A percentile compares a stretch with the other conserved stretches of the same genome.
These are phyloP conservation scores for Hygrophorus pudorinus DNA, from an alignment of 768 basidiomycete species.

Conservation along the genomic window DNA sequence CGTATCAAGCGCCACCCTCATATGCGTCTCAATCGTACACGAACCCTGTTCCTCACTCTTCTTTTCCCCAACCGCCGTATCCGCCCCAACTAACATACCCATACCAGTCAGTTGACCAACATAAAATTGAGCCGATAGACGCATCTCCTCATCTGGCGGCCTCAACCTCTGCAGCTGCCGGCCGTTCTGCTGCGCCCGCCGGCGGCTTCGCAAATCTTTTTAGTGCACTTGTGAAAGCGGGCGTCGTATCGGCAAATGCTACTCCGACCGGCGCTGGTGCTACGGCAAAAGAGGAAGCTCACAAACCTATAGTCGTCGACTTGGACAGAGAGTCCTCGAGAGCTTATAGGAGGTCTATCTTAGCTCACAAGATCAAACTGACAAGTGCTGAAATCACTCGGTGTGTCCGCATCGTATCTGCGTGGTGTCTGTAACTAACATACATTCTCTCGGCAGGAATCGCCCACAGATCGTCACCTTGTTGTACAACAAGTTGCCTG, in stretches of 20 bases:
- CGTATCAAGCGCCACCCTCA: conserved; percentile 9
- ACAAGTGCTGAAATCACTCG: conserved; percentile 60
- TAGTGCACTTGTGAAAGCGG: conserved; percentile 69
- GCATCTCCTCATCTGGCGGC: not conserved
- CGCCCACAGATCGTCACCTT: conserved; percentile 54
- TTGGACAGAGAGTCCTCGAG: conserved; percentile 37
- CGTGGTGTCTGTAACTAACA: not conserved
- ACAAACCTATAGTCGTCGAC: conserved; percentile 23
- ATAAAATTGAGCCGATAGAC: not conserved
- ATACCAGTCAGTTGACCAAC: not conserved
- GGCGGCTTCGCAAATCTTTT: conserved; percentile 48
- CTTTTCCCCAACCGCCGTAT: conserved; percentile 19
- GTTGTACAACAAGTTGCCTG: conserved; percentile 63
- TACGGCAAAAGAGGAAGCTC: conserved; percentile 28
- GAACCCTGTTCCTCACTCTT: not conserved
- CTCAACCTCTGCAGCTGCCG: conserved; percentile 16
- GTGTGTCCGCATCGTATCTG: conserved; percentile 32
- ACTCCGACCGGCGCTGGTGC: conserved; percentile 43
- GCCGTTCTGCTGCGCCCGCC: conserved; percentile 14
- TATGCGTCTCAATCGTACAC: conserved; percentile 3
- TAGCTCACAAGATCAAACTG: conserved; percentile 51
- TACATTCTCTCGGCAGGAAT: conserved; percentile 27
- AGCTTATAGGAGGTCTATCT: conserved; percentile 50
- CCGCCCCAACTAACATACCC: conserved; percentile 14
- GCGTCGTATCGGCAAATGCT: conserved; percentile 50